Conservation (phyloP, 2,329 filamentous ascomycete species). For the Cladosporium colombiae region DNA sequence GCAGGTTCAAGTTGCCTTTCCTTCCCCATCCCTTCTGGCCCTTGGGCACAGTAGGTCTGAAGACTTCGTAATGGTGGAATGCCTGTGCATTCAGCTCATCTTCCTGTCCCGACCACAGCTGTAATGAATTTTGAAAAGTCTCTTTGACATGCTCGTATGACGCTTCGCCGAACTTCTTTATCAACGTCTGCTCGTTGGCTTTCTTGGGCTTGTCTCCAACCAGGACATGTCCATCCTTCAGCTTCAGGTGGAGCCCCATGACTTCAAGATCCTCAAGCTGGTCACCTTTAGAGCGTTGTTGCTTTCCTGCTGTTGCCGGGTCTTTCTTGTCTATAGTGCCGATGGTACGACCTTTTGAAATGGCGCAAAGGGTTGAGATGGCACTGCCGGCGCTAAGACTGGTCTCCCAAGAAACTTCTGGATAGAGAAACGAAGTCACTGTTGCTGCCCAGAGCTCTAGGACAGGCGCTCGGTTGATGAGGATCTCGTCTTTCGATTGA, state of each 20-base stretch:
- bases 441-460: slow-evolving; percentile 35
- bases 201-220: slow-evolving; percentile 28
- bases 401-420: slow-evolving; percentile 33
- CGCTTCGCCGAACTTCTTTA: slow-evolving; percentile 30
- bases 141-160: slow-evolving; percentile 28
- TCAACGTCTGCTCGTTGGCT: slow-evolving; percentile 29
- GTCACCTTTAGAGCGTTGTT: slow-evolving; percentile 25
- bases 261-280: slow-evolving; percentile 32
- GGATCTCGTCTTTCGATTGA: slow-evolving; percentile 21
- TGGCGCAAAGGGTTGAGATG: slow-evolving; percentile 35
- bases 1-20: slow-evolving; percentile 32
- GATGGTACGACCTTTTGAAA: slow-evolving; percentile 38
- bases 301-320: slow-evolving; percentile 24
- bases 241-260: slow-evolving; percentile 37
- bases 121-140: slow-evolving; percentile 26
- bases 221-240: slow-evolving; percentile 32
- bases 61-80: slow-evolving; percentile 36
- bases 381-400: slow-evolving; percentile 37
- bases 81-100: slow-evolving; percentile 32
- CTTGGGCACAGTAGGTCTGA: slow-evolving; percentile 31
- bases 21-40: slow-evolving; percentile 37
- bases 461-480: slow-evolving; percentile 38
- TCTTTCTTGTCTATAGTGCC: slow-evolving; percentile 33
- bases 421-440: slow-evolving; percentile 33
- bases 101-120: slow-evolving; percentile 31